Evolutionary conservation across 805 yeast genomes (phyloP).

Genomic region (Wickerhamiella sergipiensis): DNA sequence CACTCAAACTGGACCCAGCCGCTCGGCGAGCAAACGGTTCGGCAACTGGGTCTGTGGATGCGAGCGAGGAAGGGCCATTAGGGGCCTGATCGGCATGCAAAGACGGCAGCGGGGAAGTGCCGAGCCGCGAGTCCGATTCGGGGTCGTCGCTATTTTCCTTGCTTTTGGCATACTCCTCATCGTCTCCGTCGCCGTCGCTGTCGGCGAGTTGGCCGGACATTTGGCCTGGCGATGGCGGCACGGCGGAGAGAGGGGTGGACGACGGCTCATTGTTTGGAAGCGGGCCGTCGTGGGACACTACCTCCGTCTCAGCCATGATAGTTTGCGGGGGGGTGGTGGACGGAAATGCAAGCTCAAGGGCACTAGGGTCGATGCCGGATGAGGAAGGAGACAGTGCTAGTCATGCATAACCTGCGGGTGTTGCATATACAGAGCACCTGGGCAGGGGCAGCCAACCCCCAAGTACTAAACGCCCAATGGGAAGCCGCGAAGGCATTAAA

Average conservation of each 20-base stretch:
- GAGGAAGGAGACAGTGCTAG: not conserved
- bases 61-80: not conserved
- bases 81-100: not conserved
- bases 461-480: not conserved
- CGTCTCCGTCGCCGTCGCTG: not conserved
- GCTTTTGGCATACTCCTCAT: not conserved
- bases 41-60: not conserved
- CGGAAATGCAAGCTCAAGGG: not conserved
- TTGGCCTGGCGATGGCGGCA: not conserved
- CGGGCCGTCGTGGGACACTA: not conserved
- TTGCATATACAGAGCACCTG: not conserved
- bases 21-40: not conserved
- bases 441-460: not conserved
- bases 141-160: not conserved
- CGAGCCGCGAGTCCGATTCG: not conserved
- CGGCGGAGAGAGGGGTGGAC: not conserved
- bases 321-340: not conserved
- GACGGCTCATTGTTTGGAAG: not conserved
- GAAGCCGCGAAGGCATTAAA: not conserved
- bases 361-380: not conserved
- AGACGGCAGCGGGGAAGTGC: not conserved
- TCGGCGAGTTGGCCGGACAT: not conserved
- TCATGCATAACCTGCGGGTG: not conserved
- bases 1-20: not conserved
- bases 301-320: not conserved